Base-by-base conservation (phyloP, 1,284 basidiomycete genomes). In the Heliocybe sulcata region DNA sequence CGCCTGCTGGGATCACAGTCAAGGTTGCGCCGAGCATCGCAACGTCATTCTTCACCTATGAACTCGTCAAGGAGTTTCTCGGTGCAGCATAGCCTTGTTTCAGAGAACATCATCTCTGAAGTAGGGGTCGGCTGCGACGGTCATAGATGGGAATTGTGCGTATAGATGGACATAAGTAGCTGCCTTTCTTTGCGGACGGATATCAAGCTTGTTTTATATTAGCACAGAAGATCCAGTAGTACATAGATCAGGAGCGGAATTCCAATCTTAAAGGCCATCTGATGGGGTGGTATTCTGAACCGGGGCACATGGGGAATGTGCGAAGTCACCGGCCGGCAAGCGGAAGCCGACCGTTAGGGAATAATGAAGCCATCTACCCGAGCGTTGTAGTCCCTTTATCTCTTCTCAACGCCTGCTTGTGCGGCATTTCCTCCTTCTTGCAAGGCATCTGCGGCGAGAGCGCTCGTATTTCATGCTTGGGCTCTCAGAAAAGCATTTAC, bases 11-110 rank as follows among this genome's bases (percentile, higher is more conserved):
- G 35, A 38, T 38, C 31, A 23, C 66, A 91, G 89, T 92, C 59
- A 92, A 94, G 71, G 92, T 94, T 20, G 87, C 91, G 2, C 92
- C 92, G n/a, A 92, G 89, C 63, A 94, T 94, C 60, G 91, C 92
- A 26, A 94, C 90, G 31, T 90, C 87, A 33, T 90, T 90, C 66
- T 90, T 87, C 72, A 85, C 80, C 20, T 90, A 90, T 68, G 87
- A 90, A 70, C 65, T 87, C 61, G 87, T 87, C 61, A 77, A 81
- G 67, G 68, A 70, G 35, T 59, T 65, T 47, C 65, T 70, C 26
- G 23, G 22, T 49, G 47, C 47, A 25, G 47, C 22, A 49, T 49
- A 49, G 27, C 9, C 47, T 20, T n/a, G 38, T 4, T 42, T 6
- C 16, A 16, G 16, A n/a, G 38, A 42, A n/a, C 38, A 16, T 31